phyloP scores from a whole-genome alignment of 2,329 filamentous ascomycete genomes.

The Xylaria sp. region DNA sequence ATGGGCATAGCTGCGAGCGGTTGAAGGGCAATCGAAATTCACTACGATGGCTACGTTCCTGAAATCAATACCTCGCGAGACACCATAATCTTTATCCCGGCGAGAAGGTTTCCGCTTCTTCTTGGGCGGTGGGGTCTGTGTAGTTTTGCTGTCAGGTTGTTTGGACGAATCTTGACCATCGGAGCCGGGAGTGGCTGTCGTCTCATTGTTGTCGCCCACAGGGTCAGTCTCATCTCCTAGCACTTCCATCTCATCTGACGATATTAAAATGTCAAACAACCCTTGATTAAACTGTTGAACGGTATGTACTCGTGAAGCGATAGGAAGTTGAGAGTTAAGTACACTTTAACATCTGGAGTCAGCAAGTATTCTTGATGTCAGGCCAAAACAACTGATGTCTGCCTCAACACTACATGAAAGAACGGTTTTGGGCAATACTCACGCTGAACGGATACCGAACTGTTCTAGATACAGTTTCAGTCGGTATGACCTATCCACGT shows the following conservation, averaged over 20 bases:
- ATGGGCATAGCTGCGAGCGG: slow-evolving; percentile 94
- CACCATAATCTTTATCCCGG: slow-evolving; percentile 86
- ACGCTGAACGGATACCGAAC: slow-evolving; percentile 84
- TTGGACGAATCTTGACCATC: slow-evolving; percentile 57
- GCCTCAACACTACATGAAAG: slow-evolving; percentile 47
- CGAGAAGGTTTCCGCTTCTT: slow-evolving; percentile 75
- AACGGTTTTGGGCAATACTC: slow-evolving; percentile 52
- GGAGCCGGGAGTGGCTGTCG: slow-evolving; percentile 53
- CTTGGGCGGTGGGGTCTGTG: slow-evolving; percentile 52
- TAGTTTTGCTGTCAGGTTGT: slow-evolving; percentile 49
- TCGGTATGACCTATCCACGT: slow-evolving; percentile 74
- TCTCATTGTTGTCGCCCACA: slow-evolving; percentile 50
- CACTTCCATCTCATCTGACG: slow-evolving; percentile 90
- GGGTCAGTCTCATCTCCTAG: slow-evolving; percentile 70
- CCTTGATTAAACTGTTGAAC: slow-evolving; percentile 98
- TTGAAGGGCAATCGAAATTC: slow-evolving; percentile 94
- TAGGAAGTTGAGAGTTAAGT: slow-evolving; percentile 91
- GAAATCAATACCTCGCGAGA: slow-evolving; percentile 97
- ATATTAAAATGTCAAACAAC: slow-evolving; percentile 98
- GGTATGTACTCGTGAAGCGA: slow-evolving; percentile 92
- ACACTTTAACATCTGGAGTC: slow-evolving; percentile 25
- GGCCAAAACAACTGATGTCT: not conserved
- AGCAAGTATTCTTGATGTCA: slow-evolving; percentile 10
- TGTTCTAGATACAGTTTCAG: slow-evolving; percentile 96
- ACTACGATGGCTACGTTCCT: slow-evolving; percentile 93